Base-by-base conservation (phyloP, 2,329 filamentous ascomycete species). In the Trichoderma koningiopsis region DNA sequence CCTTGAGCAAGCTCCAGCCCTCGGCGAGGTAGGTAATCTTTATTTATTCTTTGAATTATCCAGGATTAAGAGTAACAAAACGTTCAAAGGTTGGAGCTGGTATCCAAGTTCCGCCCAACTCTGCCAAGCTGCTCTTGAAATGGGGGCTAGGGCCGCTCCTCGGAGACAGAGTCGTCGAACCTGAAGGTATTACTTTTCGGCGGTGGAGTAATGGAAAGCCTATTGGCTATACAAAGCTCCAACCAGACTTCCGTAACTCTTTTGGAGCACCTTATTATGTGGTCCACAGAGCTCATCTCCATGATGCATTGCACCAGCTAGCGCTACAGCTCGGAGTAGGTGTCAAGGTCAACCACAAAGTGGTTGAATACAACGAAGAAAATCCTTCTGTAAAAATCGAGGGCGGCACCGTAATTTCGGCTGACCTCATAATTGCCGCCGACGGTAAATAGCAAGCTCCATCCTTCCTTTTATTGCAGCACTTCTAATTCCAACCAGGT, bases 201-300 rank as follows among this genome's bases (percentile, higher is more conserved):
- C 73, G 75, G 27, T 80, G 76, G 77, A 63, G 74, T 14, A 72
- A 74, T 53, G 78, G 78, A 0, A 67, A 62, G 1, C 70, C 68
- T 0, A 76, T 79, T 27, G 72, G 79, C 0, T 73, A 74, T 40
- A 82, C 80, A 5, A 73, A 77, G 43, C 73, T 74, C 4, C 65
- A 72, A 2, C 59, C 76, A 7, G 69, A 75, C 1, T 76, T 77
- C 79, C 33, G 70, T 3, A 70, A 75, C 40, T 72, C 70, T 1
- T 73, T 76, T 40, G 74, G 74, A 5, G 77, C 77, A 2, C 76
- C 75, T 0, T 81, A 80, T 61, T 78, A 77, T 56, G 73, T 79
- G 1, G 75, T 77, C 5, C 79, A 81, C 62, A 76, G 79, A n/a
- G 78, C 78, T 6, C 77, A 81, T 60, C 76, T 81, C 2, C 78